Percentiles rank a stretch among this genome's conserved stretches.
Conservation (phyloP, 2,329 filamentous ascomycete genomes). For the Alternaria sp. region DNA sequence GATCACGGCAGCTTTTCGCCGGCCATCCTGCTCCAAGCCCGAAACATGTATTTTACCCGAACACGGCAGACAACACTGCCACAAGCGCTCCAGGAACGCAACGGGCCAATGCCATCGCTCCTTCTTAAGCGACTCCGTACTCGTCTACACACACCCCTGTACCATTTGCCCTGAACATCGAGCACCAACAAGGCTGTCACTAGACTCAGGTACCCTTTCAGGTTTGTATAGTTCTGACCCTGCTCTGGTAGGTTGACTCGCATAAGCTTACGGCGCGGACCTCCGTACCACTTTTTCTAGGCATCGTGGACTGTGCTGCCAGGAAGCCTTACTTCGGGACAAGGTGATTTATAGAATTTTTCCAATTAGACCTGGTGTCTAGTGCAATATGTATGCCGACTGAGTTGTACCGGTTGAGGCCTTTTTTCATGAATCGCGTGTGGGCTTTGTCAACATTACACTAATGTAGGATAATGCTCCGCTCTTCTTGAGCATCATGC, state of each 20-base stretch:
- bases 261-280: conserved; percentile 4
- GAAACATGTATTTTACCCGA: conserved; percentile 1
- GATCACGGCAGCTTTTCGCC: not conserved
- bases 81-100: not conserved
- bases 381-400: not conserved
- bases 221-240: not conserved
- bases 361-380: not conserved
- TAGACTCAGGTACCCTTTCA: conserved; percentile 5
- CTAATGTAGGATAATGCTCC: not conserved
- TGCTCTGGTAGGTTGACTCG: conserved; percentile 5
- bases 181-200: not conserved
- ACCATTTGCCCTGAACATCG: conserved; percentile 32
- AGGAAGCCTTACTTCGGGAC: not conserved
- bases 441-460: conserved; percentile 1
- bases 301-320: conserved; percentile 15
- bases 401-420: not conserved
- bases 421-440: not conserved
- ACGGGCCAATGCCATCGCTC: not conserved
- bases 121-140: conserved; percentile 3
- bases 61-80: not conserved
- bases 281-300: conserved; percentile 16
- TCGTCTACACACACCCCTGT: conserved; percentile 20
- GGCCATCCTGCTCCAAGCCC: not conserved
- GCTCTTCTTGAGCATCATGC: not conserved
- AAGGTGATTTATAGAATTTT: not conserved